Evolutionary conservation across 345 rosid species (phyloP).

Genomic region (Anacardium occidentale): DNA sequence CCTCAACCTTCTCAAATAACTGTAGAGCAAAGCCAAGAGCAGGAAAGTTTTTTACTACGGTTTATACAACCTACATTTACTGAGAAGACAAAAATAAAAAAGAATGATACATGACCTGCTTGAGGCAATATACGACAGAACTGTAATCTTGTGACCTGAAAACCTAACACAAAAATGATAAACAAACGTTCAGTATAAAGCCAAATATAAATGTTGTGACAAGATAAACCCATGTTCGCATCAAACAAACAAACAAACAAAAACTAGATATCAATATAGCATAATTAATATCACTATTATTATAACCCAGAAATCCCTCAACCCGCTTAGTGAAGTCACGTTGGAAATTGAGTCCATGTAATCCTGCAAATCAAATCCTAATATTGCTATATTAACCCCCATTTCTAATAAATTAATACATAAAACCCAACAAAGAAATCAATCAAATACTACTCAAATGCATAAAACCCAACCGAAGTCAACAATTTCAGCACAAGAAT

Average conservation of each 20-base stretch:
- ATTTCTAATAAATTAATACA: too few relatives aligned
- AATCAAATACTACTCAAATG: too few relatives aligned
- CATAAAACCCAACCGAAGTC: too few relatives aligned
- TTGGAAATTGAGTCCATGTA: too few relatives aligned
- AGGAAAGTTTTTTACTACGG: too few relatives aligned
- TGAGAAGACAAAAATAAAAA: neutral
- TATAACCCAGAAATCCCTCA: too few relatives aligned
- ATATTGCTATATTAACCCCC: too few relatives aligned
- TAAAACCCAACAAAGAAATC: too few relatives aligned
- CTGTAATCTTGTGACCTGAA: conserved; percentile 94
- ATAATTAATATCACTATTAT: neutral
- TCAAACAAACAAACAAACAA: neutral
- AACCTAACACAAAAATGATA: conserved; percentile 40
- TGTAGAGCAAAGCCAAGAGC: conserved; percentile 26
- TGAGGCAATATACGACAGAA: conserved; percentile 72
- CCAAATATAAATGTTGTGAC: neutral
- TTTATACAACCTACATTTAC: too few relatives aligned
- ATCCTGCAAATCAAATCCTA: neutral
- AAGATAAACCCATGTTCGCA: neutral
- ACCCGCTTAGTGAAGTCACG: too few relatives aligned
- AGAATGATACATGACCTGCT: conserved; percentile 45
- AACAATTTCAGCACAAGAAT: too few relatives aligned
- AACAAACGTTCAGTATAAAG: neutral
- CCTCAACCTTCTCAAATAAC: conserved; percentile 95
- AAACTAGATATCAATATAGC: neutral